Percentiles rank a stretch among this genome's conserved stretches.
Conservation (phyloP, 2,329 filamentous ascomycete species). For the Coniosporium tulheliwenetii region DNA sequence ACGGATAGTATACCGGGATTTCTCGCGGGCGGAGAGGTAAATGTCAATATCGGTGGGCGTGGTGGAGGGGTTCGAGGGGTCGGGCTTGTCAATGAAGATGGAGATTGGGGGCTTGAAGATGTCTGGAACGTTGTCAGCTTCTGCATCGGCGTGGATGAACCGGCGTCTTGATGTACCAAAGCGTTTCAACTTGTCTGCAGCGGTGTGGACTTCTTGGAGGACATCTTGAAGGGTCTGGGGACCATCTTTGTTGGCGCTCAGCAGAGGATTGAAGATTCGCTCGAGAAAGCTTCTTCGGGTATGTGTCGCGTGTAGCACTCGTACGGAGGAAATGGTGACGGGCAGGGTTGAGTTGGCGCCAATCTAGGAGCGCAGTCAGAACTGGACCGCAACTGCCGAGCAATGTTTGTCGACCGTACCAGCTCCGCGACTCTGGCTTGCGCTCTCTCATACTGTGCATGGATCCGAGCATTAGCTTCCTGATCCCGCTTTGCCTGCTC, state of each 20-base stretch:
- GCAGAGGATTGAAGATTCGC: conserved; percentile 60
- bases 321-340: conserved; percentile 73
- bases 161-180: conserved; percentile 46
- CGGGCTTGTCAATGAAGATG: conserved; percentile 66
- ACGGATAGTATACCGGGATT: conserved; percentile 72
- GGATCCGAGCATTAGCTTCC: conserved; percentile 42
- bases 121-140: conserved; percentile 32
- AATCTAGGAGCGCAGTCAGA: conserved; percentile 34
- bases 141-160: conserved; percentile 3
- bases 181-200: conserved; percentile 58
- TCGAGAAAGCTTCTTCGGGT: conserved; percentile 77
- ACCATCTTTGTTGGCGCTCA: conserved; percentile 49
- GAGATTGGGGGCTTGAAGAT: conserved; percentile 76
- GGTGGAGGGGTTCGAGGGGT: conserved; percentile 50
- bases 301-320: conserved; percentile 65
- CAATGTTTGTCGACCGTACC: conserved; percentile 27
- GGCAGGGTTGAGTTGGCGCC: conserved; percentile 73
- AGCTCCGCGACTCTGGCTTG: conserved; percentile 49
- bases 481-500: conserved; percentile 43
- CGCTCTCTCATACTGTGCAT: conserved; percentile 43
- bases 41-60: conserved; percentile 69
- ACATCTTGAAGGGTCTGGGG: conserved; percentile 70
- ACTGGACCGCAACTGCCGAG: conserved; percentile 2
- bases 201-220: conserved; percentile 52
- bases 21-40: conserved; percentile 62